These are phyloP conservation scores for Raphidocelis subcapitata DNA, from an alignment of 139 green algal species.

Conservation along the genomic window DNA sequence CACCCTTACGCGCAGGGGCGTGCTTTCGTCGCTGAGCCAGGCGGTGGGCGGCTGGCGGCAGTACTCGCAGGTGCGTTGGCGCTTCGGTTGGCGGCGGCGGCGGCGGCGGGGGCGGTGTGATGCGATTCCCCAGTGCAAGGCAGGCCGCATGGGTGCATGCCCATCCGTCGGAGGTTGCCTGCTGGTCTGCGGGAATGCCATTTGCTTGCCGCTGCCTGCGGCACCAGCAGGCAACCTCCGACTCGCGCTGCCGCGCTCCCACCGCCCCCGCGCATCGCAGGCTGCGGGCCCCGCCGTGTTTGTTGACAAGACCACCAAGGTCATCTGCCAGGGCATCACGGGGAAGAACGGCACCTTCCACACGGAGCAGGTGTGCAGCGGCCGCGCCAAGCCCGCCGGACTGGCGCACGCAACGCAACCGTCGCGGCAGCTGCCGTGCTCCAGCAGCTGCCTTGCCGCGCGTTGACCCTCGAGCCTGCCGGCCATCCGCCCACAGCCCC, in stretches of 20 bases:
- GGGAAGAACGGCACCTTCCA: conserved; percentile 99
- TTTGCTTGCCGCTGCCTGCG: background rate
- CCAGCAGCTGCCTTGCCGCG: too few species aligned
- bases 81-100: background rate
- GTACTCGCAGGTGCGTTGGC: background rate
- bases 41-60: background rate
- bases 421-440: too few species aligned
- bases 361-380: conserved; percentile 76
- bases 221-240: background rate
- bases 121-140: background rate
- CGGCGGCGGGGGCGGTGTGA: background rate
- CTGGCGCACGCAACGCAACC: too few species aligned
- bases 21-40: background rate
- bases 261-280: conserved; percentile 20
- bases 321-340: conserved; percentile 95
- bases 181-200: background rate
- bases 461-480: too few species aligned
- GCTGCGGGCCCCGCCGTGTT: conserved; percentile 86
- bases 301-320: conserved; percentile 93
- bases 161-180: background rate
- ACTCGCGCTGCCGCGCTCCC: background rate
- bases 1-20: background rate
- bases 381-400: background rate
- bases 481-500: background rate
- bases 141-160: background rate